Base-by-base conservation (phyloP, 352 stramenopile genomes). In the Globisporangium uncinulatum region DNA sequence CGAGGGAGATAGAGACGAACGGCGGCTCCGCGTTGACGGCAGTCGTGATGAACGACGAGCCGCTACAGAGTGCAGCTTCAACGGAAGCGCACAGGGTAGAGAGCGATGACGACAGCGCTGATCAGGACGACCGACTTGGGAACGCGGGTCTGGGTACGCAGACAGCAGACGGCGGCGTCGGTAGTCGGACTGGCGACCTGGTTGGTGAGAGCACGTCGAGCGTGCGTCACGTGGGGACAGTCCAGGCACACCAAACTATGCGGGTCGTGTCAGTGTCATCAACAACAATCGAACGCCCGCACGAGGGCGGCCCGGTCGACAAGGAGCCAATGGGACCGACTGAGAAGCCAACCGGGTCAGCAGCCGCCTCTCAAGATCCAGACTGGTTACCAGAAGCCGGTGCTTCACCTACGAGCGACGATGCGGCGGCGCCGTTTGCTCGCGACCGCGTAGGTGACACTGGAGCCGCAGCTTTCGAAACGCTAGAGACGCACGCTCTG, bases 201-300 rank as follows among this genome's bases (percentile, higher is more conserved):
- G 14, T 21, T 20, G 41, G 14, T 20, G 41, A 21, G 17, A 21
- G 6, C 6, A 9, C 15, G 17, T 9, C 41, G 9, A 19, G 5
- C 17, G 19, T n/a, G 14, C 14, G 17, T 9, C 41, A 20, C 4
- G 17, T 6, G 6, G 7, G 14, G 17, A n/a, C 13, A 46, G 17
- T n/a, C 6, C 41, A 8, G n/a, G 41, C 5, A 5, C 41, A 17
- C 8, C 41, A 13, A 3, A 19, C 7, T 5, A 54, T 57, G 50
- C 46, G 36, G 54, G 42, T 54, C 10, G 50, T 63, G 15, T 54
- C 50, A 11, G 57, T 63, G 19, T 63, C 57, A 10, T 21, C 57
- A 8, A 63, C 42, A 2, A 29, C 19, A 29, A 19, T 3, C 8
- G 42, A 29, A 13, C 10, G 34, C 34, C 17, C 6, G 20, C n/a